Base-by-base conservation (phyloP, 2,329 filamentous ascomycete genomes). In the Talaromyces sp. region DNA sequence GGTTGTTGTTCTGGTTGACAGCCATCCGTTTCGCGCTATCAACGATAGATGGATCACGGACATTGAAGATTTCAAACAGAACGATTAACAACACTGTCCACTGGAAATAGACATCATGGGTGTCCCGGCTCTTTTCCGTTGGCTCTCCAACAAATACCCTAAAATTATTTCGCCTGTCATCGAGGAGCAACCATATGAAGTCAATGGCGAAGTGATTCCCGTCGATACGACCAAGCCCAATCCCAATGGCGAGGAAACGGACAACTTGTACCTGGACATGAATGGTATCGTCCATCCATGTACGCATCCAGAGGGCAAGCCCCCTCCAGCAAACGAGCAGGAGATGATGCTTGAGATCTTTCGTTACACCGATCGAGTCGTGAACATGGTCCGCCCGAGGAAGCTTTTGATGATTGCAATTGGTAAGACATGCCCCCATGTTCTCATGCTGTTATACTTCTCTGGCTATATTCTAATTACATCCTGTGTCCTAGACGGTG, bases 261-360 rank as follows among this genome's bases (percentile, higher is more conserved):
- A 99, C 81, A 99, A 99, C 74, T 83, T 99, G 6, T 99, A 99
- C 75, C 87, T 99, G 68, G 95, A 99, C 74, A 98, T 99, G 94
- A 99, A 99, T 78, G 96, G 95, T 76, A 99, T 99, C 70, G 95
- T 99, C 43, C 95, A 99, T 82, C 96, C 96, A 37, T 99, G 95
- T 81, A 97, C 94, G 56, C 95, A 99, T 80, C 95, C 95, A 0
- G 95, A 99, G 77, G 94, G 98, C 74, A 88, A 88, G 68, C 93
- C 95, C 1, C 88, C 95, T 3, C 95, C 95, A 11, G 90, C 90
- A 73, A 94, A 95, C 67, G 95, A 99, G 81, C 92, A 96, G 77
- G 95, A 98, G 81, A 99, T 99, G 95, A 99, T 99, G 95, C 77
- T 97, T 72, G 96, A 96, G 75, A 89, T 99, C 67, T 99, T 99